Evolutionary conservation across 169 alveolate species (phyloP).

Genomic region (Plasmodium gallinaceum): DNA sequence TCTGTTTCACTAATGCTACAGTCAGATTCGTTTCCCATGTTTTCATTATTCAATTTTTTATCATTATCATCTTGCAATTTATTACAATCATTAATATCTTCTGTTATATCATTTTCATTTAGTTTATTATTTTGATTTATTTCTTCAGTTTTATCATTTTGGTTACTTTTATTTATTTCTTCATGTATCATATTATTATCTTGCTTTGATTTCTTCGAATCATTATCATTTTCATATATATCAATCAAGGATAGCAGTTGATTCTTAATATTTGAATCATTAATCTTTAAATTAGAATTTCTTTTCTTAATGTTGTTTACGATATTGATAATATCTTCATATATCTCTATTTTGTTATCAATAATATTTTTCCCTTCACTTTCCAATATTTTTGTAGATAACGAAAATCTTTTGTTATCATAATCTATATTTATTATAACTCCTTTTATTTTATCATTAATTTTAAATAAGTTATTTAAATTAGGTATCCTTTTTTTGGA

Average conservation of each 20-base stretch:
- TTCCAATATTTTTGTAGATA: conserved; percentile 70
- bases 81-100: neutral
- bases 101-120: neutral
- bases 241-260: conserved; percentile 63
- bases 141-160: neutral
- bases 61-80: neutral
- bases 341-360: conserved; percentile 46
- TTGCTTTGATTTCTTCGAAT: neutral
- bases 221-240: conserved; percentile 41
- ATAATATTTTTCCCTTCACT: conserved; percentile 49
- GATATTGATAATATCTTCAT: conserved; percentile 30
- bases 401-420: conserved; percentile 64
- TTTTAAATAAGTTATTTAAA: conserved; percentile 39
- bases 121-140: neutral
- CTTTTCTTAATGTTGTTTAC: conserved; percentile 43
- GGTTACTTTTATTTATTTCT: neutral
- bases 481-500: conserved; percentile 61
- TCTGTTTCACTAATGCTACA: neutral
- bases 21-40: neutral
- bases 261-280: conserved; percentile 70
- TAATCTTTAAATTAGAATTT: conserved; percentile 21
- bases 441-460: conserved; percentile 70
- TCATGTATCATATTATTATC: neutral
- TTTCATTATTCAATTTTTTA: neutral
- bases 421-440: conserved; percentile 64